These are phyloP conservation scores for Acrocalymma vagum DNA, from an alignment of 2,329 filamentous ascomycete genomes.

Conservation along the genomic window DNA sequence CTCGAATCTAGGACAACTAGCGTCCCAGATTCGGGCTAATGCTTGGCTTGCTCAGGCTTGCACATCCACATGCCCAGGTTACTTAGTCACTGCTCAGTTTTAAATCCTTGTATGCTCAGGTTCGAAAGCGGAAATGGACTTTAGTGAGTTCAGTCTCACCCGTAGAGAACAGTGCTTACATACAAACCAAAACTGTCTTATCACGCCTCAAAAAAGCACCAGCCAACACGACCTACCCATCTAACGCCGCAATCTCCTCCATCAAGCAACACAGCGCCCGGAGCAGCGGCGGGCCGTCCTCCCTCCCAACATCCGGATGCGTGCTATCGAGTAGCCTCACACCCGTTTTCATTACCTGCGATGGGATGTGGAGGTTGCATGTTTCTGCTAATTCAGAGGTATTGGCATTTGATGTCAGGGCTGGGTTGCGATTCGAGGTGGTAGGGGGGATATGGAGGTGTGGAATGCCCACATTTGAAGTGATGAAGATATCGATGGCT, in stretches of 20 bases:
- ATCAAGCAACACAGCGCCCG: constrained; percentile 26
- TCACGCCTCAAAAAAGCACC: no score
- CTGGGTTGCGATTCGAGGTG: neutral
- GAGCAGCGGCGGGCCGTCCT: constrained; percentile 23
- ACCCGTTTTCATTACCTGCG: constrained; percentile 26
- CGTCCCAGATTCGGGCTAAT: neutral
- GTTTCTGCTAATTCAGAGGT: neutral
- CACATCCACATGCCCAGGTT: neutral
- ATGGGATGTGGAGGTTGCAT: constrained; percentile 21
- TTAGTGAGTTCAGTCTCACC: neutral
- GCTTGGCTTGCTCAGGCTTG: constrained; percentile 1
- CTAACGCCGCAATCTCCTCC: no score
- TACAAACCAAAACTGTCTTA: no score
- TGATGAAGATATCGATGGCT: constrained; percentile 18
- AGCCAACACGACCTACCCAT: no score
- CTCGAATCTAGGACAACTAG: neutral
- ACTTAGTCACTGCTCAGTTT: no score
- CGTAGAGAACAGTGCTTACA: no score
- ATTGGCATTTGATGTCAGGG: neutral
- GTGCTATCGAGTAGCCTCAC: constrained; percentile 22
- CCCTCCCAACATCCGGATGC: constrained; percentile 24
- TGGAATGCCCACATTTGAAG: constrained; percentile 14
- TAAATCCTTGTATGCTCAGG: neutral
- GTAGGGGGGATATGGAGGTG: constrained; percentile 12
- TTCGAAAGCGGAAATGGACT: neutral